Conservation (phyloP, 345 rosid genomes). For the Pelargonium nanum region DNA sequence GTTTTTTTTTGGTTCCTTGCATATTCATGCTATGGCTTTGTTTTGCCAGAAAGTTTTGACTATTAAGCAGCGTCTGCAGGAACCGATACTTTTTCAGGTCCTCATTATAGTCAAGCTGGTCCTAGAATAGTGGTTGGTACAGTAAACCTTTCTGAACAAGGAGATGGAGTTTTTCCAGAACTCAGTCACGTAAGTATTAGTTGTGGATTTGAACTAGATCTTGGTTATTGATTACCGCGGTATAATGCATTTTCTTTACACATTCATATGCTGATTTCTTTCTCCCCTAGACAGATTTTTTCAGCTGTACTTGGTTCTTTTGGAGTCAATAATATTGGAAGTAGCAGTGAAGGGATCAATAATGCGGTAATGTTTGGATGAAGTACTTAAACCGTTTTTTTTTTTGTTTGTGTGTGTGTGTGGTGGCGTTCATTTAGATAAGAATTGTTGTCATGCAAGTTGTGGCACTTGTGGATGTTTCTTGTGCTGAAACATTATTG, state of each 20-base stretch:
- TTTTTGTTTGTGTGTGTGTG: no score
- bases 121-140: conserved; percentile 61
- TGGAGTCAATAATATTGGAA: conserved; percentile 19
- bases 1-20: neutral
- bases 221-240: neutral
- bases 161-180: conserved; percentile 64
- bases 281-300: conserved; percentile 14
- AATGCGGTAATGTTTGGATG: conserved; percentile 13
- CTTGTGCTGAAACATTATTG: neutral
- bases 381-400: neutral
- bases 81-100: conserved; percentile 27
- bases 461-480: neutral
- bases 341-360: conserved; percentile 23
- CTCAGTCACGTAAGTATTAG: conserved; percentile 43
- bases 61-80: conserved; percentile 14
- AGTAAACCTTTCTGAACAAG: conserved; percentile 55
- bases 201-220: neutral
- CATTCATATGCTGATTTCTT: no score
- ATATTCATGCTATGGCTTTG: neutral
- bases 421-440: neutral
- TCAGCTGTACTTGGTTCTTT: conserved; percentile 30
- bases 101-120: conserved; percentile 23
- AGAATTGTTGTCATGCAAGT: no score
- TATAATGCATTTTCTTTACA: neutral
- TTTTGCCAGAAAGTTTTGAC: neutral